Percentiles rank a stretch among this genome's conserved stretches.
Conservation (phyloP, 306 rosid genomes). For the Malus orientalis region DNA sequence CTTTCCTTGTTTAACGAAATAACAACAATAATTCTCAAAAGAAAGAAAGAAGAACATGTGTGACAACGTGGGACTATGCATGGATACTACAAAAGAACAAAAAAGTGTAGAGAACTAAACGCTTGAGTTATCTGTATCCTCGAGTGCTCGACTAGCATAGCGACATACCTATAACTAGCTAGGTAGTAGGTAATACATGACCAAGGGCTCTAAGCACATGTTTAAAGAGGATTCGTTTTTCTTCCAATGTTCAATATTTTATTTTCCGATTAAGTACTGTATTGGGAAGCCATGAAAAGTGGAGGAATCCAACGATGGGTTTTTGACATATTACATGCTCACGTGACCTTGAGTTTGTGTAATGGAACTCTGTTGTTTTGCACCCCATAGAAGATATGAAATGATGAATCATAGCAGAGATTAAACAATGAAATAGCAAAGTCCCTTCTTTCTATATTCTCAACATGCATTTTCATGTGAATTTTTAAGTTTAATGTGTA, state of each 20-base stretch:
- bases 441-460: too few species aligned
- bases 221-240: conserved; percentile 40
- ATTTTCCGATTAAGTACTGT: neutral
- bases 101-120: neutral
- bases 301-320: neutral
- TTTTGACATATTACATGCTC: neutral
- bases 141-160: conserved; percentile 1
- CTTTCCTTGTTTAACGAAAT: too few species aligned
- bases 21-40: too few species aligned
- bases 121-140: neutral
- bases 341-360: neutral
- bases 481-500: too few species aligned
- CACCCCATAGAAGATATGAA: too few species aligned
- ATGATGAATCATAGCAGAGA: neutral
- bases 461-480: too few species aligned
- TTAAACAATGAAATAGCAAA: too few species aligned
- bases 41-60: neutral
- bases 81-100: neutral
- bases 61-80: neutral
- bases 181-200: conserved; percentile 23
- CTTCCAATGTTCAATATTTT: neutral
- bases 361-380: neutral
- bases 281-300: neutral
- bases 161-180: conserved; percentile 14
- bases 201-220: conserved; percentile 30